Conservation (phyloP, 169 alveolate genomes). For the Cryptosporidium canis region DNA sequence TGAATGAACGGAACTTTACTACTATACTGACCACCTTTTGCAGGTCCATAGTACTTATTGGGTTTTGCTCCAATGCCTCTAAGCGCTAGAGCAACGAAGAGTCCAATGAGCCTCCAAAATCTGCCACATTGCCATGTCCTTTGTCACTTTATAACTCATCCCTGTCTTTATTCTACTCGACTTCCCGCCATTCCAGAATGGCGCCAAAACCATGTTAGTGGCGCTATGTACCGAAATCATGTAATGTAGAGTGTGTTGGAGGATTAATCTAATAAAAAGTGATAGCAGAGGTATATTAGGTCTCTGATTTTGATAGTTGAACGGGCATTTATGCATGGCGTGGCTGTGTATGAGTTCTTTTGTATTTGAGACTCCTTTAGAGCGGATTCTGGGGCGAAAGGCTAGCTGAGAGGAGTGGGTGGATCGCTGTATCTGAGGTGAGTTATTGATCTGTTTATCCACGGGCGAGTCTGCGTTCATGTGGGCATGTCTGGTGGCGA, state of each 20-base stretch:
- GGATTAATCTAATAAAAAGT: neutral
- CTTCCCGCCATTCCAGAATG: neutral
- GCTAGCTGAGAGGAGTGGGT: neutral
- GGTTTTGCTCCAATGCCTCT: neutral
- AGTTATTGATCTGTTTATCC: neutral
- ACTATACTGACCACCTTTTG: neutral
- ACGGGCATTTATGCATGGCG: no score
- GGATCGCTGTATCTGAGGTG: neutral
- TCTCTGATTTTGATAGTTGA: no score
- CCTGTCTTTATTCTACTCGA: neutral
- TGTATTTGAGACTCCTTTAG: no score
- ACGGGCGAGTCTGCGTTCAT: neutral
- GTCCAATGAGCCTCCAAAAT: conserved; percentile 59
- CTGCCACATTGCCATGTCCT: no score
- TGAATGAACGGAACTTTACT: neutral
- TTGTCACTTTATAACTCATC: neutral
- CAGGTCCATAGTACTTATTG: conserved; percentile 70
- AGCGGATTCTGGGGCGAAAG: no score
- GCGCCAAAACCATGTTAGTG: neutral
- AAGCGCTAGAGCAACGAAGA: neutral
- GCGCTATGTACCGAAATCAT: conserved; percentile 38
- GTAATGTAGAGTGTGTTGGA: neutral
- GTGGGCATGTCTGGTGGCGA: neutral
- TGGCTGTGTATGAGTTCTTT: no score
- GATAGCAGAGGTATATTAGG: no score